Conservation (phyloP, 148 eudicot genomes). For the Vaccinium myrtillus region DNA sequence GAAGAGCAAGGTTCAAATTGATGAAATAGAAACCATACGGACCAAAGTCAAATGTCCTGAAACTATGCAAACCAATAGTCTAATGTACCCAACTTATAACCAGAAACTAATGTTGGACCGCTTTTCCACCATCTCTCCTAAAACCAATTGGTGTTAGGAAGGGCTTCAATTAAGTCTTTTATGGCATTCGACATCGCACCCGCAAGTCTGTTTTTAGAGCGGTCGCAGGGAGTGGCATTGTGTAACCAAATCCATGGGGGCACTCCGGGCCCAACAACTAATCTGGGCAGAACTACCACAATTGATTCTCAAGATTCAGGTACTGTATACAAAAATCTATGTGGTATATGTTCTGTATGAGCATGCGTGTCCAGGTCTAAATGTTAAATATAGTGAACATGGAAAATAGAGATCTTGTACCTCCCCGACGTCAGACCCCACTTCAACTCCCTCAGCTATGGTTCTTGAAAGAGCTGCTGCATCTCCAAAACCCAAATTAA, state of each 20-base stretch:
- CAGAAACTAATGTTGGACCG: too few relatives aligned
- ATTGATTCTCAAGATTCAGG: not conserved
- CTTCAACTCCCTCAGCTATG: constrained; percentile 77
- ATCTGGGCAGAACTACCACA: not conserved
- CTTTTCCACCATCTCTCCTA: too few relatives aligned
- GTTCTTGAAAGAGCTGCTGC: constrained; percentile 76
- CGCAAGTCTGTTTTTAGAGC: too few relatives aligned
- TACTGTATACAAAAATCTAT: not conserved
- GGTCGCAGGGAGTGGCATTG: too few relatives aligned
- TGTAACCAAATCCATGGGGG: too few relatives aligned
- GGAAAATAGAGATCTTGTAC: constrained; percentile 33
- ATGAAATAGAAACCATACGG: not conserved
- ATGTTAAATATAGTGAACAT: not conserved
- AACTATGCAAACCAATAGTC: not conserved
- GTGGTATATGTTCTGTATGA: too few relatives aligned
- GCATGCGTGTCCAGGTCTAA: too few relatives aligned
- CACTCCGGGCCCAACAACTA: not conserved
- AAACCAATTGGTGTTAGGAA: too few relatives aligned
- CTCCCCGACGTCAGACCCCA: constrained; percentile 95
- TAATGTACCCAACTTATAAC: not conserved
- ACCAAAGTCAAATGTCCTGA: not conserved
- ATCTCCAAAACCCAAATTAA: constrained; percentile 94
- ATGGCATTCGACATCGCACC: too few relatives aligned
- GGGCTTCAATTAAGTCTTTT: too few relatives aligned
- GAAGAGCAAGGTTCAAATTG: not conserved